Evolutionary conservation across 2,329 filamentous ascomycete genomes (phyloP).

Genomic region (Talaromyces albobiverticillius): DNA sequence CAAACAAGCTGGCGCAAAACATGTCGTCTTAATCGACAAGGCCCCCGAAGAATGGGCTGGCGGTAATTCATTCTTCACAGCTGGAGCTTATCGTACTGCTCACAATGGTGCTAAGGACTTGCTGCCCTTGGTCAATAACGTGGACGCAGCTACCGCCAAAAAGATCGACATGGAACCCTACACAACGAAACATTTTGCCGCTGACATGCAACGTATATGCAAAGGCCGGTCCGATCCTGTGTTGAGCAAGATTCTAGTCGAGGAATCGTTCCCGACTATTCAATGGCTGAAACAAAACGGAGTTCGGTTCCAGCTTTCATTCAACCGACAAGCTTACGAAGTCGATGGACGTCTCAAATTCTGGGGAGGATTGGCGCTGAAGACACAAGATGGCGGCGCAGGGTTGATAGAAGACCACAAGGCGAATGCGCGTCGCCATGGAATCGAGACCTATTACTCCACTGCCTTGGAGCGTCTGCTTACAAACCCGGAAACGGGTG

Average conservation of each 20-base stretch:
- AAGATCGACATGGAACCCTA: constrained; percentile 61
- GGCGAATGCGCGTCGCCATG: constrained; percentile 41
- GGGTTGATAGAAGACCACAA: constrained; percentile 54
- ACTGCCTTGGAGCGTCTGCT: constrained; percentile 39
- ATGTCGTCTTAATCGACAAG: constrained; percentile 59
- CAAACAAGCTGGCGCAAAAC: constrained; percentile 42
- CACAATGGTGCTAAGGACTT: constrained; percentile 57
- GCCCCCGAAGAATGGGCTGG: constrained; percentile 58
- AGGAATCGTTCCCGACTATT: constrained; percentile 50
- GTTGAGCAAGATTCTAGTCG: constrained; percentile 50
- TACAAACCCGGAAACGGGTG: constrained; percentile 19
- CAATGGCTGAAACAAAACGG: constrained; percentile 58
- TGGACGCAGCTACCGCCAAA: constrained; percentile 42
- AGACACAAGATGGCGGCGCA: constrained; percentile 59
- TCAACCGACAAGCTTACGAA: constrained; percentile 65
- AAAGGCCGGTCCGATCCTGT: constrained; percentile 51
- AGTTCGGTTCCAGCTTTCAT: constrained; percentile 58
- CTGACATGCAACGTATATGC: constrained; percentile 58
- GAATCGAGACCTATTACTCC: constrained; percentile 47
- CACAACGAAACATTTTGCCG: constrained; percentile 51
- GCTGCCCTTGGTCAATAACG: constrained; percentile 61
- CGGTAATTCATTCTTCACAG: constrained; percentile 65
- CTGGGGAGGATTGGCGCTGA: constrained; percentile 64
- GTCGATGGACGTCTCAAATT: constrained; percentile 61
- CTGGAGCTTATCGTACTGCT: constrained; percentile 60